Base-by-base conservation (phyloP, 805 yeast species). In the Yarrowia divulgata region DNA sequence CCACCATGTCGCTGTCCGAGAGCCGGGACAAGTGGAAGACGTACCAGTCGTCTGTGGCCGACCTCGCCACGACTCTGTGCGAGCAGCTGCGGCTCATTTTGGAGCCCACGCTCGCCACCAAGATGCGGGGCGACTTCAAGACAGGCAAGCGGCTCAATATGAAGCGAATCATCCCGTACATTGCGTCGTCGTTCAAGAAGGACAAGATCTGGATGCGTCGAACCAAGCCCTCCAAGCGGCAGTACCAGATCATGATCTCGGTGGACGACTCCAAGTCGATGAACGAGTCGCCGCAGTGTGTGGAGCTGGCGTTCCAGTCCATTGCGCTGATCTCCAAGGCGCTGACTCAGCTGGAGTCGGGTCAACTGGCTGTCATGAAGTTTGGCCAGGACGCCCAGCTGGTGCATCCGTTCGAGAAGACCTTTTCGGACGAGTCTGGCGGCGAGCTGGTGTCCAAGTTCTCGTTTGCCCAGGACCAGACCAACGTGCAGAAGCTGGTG, bases 121-220 rank as follows among this genome's bases (percentile, higher is more conserved):
- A 95, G 77, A 82, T 95, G 70, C 87, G 86, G 71, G 99, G 99
- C 76, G 99, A 95, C 77, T 95, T 92, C 80, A 93, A 93, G 79
- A 93, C 98, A 1, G 99, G 99, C 78, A 95, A 95, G 78, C 85
- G 99, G 73, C 85, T 95, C 75, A 95, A 95, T 79, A 93, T 95
- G 98, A 95, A 94, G 83, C 85, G 98, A 73, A 95, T 95, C 75
- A 95, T 95, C 75, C 97, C 98, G 8, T 95, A 94, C 79, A 95
- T 95, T 82, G 99, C 99, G 0, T 91, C 97, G 46, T 97, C 93
- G 75, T 95, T 92, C 86, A 88, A 97, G 75, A 95, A 95, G 78
- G 99, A 95, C 79, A 95, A 95, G 83, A 95, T 95, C 70, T 95
- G 99, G 99, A 85, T 95, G 80, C 87, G 97, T 77, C 87, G 99